Evolutionary conservation across 805 yeast species (phyloP), one percentile per base, ranked within the genome.

Genomic region (Candida sithepensis): DNA sequence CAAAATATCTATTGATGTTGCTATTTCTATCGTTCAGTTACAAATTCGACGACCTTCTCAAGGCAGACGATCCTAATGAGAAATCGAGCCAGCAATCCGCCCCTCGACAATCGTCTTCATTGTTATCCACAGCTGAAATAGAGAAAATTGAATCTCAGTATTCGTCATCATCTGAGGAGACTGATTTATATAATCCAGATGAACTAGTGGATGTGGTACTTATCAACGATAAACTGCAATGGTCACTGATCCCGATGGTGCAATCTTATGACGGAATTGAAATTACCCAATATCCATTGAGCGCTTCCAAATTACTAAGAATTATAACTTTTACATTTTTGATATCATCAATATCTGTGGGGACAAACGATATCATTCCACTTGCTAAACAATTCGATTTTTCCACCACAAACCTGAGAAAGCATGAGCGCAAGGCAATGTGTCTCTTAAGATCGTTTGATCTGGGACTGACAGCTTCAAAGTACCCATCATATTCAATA

Each of bases 391-490:
- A 49, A 47, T 56, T 51, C 45, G 49, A 52, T 2, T 50, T 55
- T 2, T 58, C 56, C 41, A 61, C 68, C 37, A 45, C 51, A 2
- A 57, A 67, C 4, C 77, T 83, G 79, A 48, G 59, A 0, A 56
- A 60, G 2, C 83, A 74, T 62, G 73, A 74, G 50, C 43, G 50
- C 0, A 57, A 66, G 28, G 82, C 88, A 0, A 41, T 71, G 30
- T 59, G 68, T 20, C 56, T 85, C 19, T 47, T 83, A 16, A 63
- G 79, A 45, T 70, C 80, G n/a, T 72, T 85, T 61, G 71, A 77
- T 46, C 50, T 71, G 1, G 54, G 60, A 2, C 66, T 79, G 30
- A 60, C 58, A 0, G 39, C 48, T 0, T 39, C 53, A 1, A 65
- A 63, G 33, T 32, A 64, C 42, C 14, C 39, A 2, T 38, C 46